Evolutionary conservation across 2,329 filamentous ascomycete genomes (phyloP).

Genomic region (Calonectria ilicicola): DNA sequence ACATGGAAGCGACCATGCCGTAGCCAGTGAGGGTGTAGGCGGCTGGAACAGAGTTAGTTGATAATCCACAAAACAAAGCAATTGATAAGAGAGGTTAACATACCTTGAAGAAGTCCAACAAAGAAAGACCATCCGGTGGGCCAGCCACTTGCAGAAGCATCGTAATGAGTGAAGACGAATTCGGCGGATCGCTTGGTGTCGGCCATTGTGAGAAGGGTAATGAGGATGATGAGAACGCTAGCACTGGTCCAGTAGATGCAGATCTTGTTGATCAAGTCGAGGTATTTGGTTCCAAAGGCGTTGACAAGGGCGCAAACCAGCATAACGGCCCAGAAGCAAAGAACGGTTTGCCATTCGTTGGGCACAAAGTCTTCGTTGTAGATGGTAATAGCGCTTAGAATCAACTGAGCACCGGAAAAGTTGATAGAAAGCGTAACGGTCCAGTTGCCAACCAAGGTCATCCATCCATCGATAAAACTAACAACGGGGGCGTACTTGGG

Average conservation of each 20-base stretch:
- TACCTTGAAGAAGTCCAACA: constrained; percentile 63
- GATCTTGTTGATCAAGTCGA: constrained; percentile 76
- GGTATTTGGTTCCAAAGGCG: constrained; percentile 65
- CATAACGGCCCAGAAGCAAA: constrained; percentile 77
- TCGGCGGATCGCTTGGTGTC: constrained; percentile 71
- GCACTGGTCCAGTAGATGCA: constrained; percentile 79
- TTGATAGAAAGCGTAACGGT: constrained; percentile 77
- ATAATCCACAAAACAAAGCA: constrained; percentile 38
- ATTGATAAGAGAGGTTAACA: constrained; percentile 44
- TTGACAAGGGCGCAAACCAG: constrained; percentile 74
- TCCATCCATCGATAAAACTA: constrained; percentile 80
- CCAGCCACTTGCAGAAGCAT: constrained; percentile 77
- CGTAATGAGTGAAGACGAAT: constrained; percentile 76
- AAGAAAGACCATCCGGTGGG: constrained; percentile 72
- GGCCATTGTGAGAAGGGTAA: constrained; percentile 74
- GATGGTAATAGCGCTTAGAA: constrained; percentile 74
- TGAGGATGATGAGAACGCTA: constrained; percentile 76
- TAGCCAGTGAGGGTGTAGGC: constrained; percentile 57
- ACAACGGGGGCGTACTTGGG: constrained; percentile 71
- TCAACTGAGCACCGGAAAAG: constrained; percentile 75
- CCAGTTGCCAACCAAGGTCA: constrained; percentile 78
- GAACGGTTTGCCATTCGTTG: constrained; percentile 77
- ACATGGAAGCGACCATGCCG: constrained; percentile 65
- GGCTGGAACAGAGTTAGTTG: constrained; percentile 39
- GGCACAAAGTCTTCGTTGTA: constrained; percentile 69